Conservation (phyloP, 2,329 filamentous ascomycete genomes). For the Plenodomus lindquistii region DNA sequence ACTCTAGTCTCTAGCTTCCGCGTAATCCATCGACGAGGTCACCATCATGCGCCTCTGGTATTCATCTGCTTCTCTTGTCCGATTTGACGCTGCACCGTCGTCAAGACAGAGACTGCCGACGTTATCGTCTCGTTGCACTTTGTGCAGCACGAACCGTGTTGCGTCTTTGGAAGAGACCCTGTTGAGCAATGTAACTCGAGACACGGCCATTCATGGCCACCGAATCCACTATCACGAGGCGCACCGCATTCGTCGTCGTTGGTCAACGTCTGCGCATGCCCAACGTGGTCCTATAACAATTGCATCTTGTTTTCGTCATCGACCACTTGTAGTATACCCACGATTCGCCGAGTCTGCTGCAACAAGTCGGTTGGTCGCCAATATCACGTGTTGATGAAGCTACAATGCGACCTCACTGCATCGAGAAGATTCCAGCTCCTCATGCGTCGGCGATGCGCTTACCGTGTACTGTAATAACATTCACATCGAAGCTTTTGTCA, state of each 20-base stretch:
- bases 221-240: not conserved
- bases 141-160: not conserved
- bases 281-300: too few species aligned
- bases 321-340: too few species aligned
- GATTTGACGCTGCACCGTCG: not conserved
- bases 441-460: too few species aligned
- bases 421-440: too few species aligned
- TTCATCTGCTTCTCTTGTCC: not conserved
- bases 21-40: not conserved
- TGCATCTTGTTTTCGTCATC: too few species aligned
- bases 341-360: too few species aligned
- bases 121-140: too few species aligned
- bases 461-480: too few species aligned
- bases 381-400: too few species aligned
- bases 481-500: not conserved
- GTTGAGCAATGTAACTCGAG: not conserved
- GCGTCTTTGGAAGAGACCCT: not conserved
- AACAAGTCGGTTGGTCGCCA: too few species aligned
- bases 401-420: too few species aligned
- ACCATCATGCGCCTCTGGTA: slow-evolving; percentile 2
- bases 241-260: not conserved
- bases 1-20: not conserved
- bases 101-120: not conserved
- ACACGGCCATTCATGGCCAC: not conserved
- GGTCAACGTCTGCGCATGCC: not conserved